Percentiles rank a stretch among this genome's conserved stretches.
Evolutionary conservation across 1,284 basidiomycete genomes (phyloP).

Genomic region (Exobasidium rhododendri): DNA sequence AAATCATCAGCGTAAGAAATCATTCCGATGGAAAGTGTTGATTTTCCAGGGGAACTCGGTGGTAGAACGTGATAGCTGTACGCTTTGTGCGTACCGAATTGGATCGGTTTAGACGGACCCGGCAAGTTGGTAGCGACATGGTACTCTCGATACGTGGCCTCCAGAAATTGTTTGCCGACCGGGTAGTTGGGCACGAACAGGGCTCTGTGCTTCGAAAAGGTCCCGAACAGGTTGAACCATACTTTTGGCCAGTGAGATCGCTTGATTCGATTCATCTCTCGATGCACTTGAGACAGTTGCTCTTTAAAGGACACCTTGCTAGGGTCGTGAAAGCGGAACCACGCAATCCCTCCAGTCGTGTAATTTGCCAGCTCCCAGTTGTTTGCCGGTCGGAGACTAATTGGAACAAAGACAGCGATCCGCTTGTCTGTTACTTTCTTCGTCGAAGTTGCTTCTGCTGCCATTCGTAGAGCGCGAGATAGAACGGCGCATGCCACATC

Average conservation of each 20-base stretch:
- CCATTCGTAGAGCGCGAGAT: conserved; percentile 44
- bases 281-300: conserved; percentile 42
- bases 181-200: conserved; percentile 50
- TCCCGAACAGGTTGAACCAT: conserved; percentile 40
- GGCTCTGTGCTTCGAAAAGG: conserved; percentile 33
- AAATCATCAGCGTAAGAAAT: conserved; percentile 52
- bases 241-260: conserved; percentile 42
- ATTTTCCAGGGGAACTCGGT: conserved; percentile 49
- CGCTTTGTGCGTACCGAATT: conserved; percentile 50
- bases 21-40: conserved; percentile 52
- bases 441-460: conserved; percentile 34
- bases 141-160: conserved; percentile 50
- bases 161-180: conserved; percentile 36
- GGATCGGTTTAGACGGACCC: conserved; percentile 47
- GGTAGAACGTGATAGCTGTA: conserved; percentile 52
- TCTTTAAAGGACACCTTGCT: conserved; percentile 30
- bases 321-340: conserved; percentile 47
- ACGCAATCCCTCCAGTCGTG: conserved; percentile 50
- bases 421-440: conserved; percentile 43
- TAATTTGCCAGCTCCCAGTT: conserved; percentile 50
- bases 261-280: conserved; percentile 52
- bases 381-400: conserved; percentile 45
- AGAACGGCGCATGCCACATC: conserved; percentile 52
- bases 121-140: conserved; percentile 53
- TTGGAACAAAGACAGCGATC: conserved; percentile 52